Evolutionary conservation across 139 green algal genomes (phyloP).

Genomic region (Picocystis salinarum): DNA sequence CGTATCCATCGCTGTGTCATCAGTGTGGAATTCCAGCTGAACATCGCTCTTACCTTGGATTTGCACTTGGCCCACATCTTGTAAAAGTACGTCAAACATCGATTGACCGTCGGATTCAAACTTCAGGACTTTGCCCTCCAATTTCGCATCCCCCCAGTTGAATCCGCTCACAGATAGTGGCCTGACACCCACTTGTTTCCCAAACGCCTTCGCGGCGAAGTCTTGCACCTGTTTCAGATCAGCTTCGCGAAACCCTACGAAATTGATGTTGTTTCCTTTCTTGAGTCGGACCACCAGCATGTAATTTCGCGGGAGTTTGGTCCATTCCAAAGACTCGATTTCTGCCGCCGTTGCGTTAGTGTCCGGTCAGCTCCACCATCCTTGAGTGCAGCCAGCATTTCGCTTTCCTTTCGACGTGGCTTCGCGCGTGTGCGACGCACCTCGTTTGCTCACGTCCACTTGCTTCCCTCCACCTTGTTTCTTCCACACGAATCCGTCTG

Average conservation of each 20-base stretch:
- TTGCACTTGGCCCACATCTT: conserved; percentile 46
- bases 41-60: conserved; percentile 51
- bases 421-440: too few species aligned
- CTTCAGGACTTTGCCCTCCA: conserved; percentile 40
- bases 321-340: conserved; percentile 43
- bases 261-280: conserved; percentile 23
- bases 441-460: conserved; percentile 25
- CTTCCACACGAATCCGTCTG: conserved; percentile 26
- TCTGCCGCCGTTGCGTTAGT: conserved; percentile 20
- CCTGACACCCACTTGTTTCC: neutral
- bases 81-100: conserved; percentile 61
- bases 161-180: conserved; percentile 24
- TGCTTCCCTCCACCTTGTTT: conserved; percentile 20
- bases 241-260: conserved; percentile 49
- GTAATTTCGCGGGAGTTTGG: conserved; percentile 21
- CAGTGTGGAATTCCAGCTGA: conserved; percentile 71
- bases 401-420: neutral
- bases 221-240: conserved; percentile 14
- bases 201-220: conserved; percentile 6
- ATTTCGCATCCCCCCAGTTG: conserved; percentile 48
- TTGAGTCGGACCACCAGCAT: conserved; percentile 34
- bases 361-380: neutral
- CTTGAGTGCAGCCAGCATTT: neutral
- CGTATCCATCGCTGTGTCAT: conserved; percentile 54
- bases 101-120: conserved; percentile 55